Conservation (phyloP, 768 basidiomycete genomes). For the Leucocoprinus leucothites region DNA sequence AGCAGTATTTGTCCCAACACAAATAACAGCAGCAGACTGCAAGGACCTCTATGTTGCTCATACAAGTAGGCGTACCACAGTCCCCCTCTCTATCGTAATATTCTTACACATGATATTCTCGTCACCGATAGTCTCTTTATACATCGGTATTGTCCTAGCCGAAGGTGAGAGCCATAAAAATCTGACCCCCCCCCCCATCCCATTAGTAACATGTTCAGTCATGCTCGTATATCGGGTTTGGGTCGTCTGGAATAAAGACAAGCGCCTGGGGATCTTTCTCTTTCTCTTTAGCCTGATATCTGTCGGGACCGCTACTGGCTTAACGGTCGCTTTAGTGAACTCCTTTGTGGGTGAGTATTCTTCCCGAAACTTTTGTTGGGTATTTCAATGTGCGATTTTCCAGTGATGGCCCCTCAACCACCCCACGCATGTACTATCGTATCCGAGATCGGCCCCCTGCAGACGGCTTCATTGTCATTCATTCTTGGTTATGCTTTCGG, state of each 20-base stretch:
- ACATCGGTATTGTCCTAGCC: neutral
- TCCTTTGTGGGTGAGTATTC: neutral
- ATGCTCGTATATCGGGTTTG: neutral
- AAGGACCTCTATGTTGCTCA: neutral
- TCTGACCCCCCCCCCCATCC: neutral
- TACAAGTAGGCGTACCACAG: neutral
- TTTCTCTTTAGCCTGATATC: neutral
- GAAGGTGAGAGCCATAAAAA: neutral
- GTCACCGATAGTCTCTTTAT: neutral
- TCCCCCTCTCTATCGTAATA: no score
- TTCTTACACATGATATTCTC: no score
- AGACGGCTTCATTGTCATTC: neutral
- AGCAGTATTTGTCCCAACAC: neutral
- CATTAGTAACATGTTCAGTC: neutral
- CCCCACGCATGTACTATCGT: neutral
- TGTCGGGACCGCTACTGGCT: neutral
- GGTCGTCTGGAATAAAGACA: neutral
- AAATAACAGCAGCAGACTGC: neutral
- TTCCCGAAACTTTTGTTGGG: neutral
- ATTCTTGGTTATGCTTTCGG: neutral
- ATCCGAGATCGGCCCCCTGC: neutral
- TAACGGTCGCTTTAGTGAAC: neutral
- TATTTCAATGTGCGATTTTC: neutral
- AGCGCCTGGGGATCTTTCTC: neutral
- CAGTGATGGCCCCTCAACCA: neutral